Base-by-base conservation (phyloP, 2,329 filamentous ascomycete genomes). In the Xylariales sp. region DNA sequence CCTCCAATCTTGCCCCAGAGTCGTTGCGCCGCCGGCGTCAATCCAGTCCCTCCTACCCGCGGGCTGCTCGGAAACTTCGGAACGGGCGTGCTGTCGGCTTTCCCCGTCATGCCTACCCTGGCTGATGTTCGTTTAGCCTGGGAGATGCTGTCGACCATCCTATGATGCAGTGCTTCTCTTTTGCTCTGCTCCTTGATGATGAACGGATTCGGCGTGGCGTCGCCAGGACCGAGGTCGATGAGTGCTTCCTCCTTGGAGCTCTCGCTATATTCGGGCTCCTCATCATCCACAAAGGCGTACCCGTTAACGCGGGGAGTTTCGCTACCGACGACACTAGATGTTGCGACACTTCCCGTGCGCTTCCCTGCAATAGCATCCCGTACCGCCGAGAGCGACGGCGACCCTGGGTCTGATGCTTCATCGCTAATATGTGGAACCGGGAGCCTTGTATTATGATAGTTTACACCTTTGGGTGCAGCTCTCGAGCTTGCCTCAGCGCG, bases 241-340 rank as follows among this genome's bases (percentile, higher is more conserved):
- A 66, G 46, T n/a, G 68, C 62, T 31, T 56, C 44, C 6, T 59
- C 52, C 2, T 54, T 49, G 13, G 67, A 49, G n/a, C n/a, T n/a
- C n/a, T n/a, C n/a, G 35, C 70, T 69, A 37, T 70, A 53, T 13
- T 72, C 72, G 1, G 77, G 75, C 28, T 76, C 72, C 33, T 85
- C 85, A 40, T 94, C 88, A 49, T 95, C 89, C 24, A 98, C 90
- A 61, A 95, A 97, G 0, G 88, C 78, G 59, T 96, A 98, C 2
- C 93, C 93, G 46, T 94, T 95, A 1, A 97, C 87, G 3, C 88
- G 76, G 1, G 91, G 93, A 0, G 91, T 97, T 60, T 94, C 89
- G 41, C 73, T 75, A 13, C 83, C 85, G 3, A 72, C 72, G 8
- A 67, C 59, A 5, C 61, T 67, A 5, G 77, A 77, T 48, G 88